Conservation (phyloP, 768 basidiomycete genomes). For the Phaeotremella skinneri region DNA sequence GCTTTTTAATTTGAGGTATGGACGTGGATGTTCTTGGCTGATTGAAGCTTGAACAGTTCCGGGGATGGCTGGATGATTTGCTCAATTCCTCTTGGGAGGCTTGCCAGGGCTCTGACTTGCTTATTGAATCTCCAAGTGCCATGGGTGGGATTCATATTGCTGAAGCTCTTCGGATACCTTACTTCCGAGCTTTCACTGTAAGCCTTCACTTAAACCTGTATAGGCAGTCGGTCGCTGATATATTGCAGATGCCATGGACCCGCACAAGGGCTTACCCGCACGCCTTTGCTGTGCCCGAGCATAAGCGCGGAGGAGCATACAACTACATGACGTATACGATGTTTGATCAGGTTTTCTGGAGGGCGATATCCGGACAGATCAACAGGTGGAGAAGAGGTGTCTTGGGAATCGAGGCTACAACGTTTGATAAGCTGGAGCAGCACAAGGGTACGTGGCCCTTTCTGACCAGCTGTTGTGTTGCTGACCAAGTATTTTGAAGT, state of each 20-base stretch:
- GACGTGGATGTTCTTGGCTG: neutral
- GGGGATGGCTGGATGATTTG: conserved; percentile 96
- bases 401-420: conserved; percentile 74
- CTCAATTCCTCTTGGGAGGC: conserved; percentile 94
- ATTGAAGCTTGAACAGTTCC: conserved; percentile 62
- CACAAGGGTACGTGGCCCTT: conserved; percentile 60
- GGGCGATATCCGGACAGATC: conserved; percentile 87
- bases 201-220: conserved; percentile 2
- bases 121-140: conserved; percentile 92
- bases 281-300: conserved; percentile 95
- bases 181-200: conserved; percentile 83
- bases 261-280: conserved; percentile 95
- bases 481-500: conserved; percentile 53
- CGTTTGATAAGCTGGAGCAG: conserved; percentile 89
- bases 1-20: neutral
- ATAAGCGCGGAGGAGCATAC: conserved; percentile 96
- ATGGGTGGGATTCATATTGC: conserved; percentile 98
- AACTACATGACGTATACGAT: conserved; percentile 99
- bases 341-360: conserved; percentile 83
- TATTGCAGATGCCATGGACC: conserved; percentile 79
- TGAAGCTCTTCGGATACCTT: conserved; percentile 87
- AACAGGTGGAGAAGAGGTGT: conserved; percentile 85
- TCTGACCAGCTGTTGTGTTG: neutral
- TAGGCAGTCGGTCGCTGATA: neutral
- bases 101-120: conserved; percentile 87